phyloP scores from a whole-genome alignment of 257 asterid genomes.

The Solanum peruvianum region DNA sequence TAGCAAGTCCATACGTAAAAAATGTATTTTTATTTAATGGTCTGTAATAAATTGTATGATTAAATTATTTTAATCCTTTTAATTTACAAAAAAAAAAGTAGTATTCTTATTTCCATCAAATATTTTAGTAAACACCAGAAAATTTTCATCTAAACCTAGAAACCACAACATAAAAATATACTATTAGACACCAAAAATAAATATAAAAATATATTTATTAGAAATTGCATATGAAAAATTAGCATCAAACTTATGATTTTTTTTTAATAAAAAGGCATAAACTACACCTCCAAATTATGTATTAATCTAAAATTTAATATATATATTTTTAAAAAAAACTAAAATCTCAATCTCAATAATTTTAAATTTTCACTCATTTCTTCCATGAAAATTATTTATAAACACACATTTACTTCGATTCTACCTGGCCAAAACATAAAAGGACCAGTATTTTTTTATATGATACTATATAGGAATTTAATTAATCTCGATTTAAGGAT shows the following conservation, averaged over 20 bases:
- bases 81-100: no score
- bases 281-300: not conserved
- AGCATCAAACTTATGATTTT: not conserved
- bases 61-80: not conserved
- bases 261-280: not conserved
- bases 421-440: not conserved
- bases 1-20: not conserved
- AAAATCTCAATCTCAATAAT: not conserved
- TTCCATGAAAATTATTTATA: not conserved
- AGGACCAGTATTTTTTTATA: not conserved
- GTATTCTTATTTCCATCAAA: not conserved
- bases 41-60: not conserved
- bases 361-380: not conserved
- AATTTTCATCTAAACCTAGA: not conserved
- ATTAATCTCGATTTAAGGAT: not conserved
- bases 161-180: not conserved
- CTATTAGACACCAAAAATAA: not conserved
- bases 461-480: not conserved
- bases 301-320: not conserved
- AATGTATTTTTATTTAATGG: not conserved
- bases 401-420: not conserved
- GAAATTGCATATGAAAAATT: not conserved
- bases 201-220: not conserved
- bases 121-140: not conserved
- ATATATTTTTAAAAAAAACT: not conserved